phyloP scores from a whole-genome alignment of 2,329 filamentous ascomycete genomes.

The Fusarium sp. region DNA sequence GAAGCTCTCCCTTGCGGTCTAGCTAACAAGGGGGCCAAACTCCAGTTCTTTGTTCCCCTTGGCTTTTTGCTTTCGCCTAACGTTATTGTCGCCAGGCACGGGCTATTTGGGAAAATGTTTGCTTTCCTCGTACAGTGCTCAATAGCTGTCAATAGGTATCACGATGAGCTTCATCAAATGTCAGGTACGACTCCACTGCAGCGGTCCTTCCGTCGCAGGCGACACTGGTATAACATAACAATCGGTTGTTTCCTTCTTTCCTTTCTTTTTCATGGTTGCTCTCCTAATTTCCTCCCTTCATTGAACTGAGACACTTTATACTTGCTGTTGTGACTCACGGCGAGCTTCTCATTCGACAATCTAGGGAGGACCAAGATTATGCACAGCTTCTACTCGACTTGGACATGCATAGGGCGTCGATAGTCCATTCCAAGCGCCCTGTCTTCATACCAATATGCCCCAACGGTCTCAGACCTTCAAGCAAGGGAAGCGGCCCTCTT shows the following conservation, averaged over 20 bases:
- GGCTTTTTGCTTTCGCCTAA: neutral
- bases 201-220: neutral
- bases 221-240: neutral
- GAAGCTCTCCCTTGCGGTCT: neutral
- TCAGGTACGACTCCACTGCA: neutral
- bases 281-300: neutral
- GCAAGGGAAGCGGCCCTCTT: slow-evolving; percentile 1
- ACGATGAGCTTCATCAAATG: neutral
- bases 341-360: neutral
- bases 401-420: neutral
- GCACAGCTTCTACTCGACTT: neutral
- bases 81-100: neutral
- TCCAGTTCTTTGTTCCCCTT: neutral
- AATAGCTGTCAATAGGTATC: neutral
- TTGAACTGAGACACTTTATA: neutral
- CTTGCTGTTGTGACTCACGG: neutral
- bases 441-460: slow-evolving; percentile 7
- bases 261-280: neutral
- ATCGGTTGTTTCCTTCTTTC: neutral
- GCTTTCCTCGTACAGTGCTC: neutral
- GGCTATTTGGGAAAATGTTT: neutral
- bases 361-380: neutral
- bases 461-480: slow-evolving; percentile 3
- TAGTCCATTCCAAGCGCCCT: neutral
- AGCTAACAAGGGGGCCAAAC: neutral